phyloP scores from a whole-genome alignment of 2,329 filamentous ascomycete genomes.

The Hysterium pulicare region DNA sequence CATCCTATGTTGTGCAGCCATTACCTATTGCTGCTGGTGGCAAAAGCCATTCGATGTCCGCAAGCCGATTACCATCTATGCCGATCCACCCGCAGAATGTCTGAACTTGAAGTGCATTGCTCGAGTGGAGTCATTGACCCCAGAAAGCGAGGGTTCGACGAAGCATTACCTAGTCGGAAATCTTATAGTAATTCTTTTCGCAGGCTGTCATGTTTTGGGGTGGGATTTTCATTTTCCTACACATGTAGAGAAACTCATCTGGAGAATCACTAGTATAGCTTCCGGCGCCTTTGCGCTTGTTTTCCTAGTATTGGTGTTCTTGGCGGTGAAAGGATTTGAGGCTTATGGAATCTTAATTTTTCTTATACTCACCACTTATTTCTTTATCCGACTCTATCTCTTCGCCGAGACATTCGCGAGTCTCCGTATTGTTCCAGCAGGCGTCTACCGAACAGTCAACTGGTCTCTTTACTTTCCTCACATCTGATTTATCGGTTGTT shows the following conservation, averaged over 20 bases:
- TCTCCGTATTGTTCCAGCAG: background rate
- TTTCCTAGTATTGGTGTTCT: background rate
- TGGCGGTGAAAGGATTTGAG: background rate
- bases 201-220: background rate
- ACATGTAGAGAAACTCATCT: background rate
- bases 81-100: no score
- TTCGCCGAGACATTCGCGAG: background rate
- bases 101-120: no score
- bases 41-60: slow-evolving; percentile 16
- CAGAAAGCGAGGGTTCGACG: no score
- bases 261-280: background rate
- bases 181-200: no score
- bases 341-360: background rate
- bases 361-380: background rate
- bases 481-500: background rate
- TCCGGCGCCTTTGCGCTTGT: background rate
- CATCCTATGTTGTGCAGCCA: slow-evolving; percentile 12
- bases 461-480: slow-evolving; percentile 2
- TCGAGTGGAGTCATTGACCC: no score
- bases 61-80: no score
- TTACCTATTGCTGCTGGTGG: slow-evolving; percentile 10
- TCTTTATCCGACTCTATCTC: background rate
- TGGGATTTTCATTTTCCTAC: slow-evolving; percentile 2
- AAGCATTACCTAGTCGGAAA: no score
- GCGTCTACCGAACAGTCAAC: background rate